phyloP scores from a whole-genome alignment of 305 asterid species.

The Fraxinus ornus region DNA sequence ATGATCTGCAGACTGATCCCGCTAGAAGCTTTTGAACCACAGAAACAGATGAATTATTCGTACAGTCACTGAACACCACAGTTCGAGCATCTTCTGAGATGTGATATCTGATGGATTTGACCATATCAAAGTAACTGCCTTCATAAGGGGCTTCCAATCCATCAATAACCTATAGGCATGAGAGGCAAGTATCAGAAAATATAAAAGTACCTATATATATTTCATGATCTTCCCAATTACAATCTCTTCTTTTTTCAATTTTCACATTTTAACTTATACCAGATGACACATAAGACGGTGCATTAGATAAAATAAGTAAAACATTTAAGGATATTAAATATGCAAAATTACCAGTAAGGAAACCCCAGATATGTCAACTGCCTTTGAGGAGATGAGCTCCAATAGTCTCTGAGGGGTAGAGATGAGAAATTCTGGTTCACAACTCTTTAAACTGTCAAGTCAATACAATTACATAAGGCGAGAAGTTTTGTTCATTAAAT shows the following conservation, averaged over 20 bases:
- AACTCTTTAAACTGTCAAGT: slow-evolving; percentile 62
- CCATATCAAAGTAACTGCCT: slow-evolving; percentile 40
- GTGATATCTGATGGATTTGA: slow-evolving; percentile 49
- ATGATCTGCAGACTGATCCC: background rate
- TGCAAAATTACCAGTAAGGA: slow-evolving; percentile 58
- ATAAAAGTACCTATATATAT: background rate
- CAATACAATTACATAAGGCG: slow-evolving; percentile 18
- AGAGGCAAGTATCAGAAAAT: background rate
- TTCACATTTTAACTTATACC: background rate
- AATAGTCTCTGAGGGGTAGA: slow-evolving; percentile 86
- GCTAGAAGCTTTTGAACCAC: background rate
- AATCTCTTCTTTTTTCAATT: background rate
- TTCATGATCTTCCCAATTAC: background rate
- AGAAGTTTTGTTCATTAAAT: slow-evolving; percentile 7
- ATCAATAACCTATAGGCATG: slow-evolving; percentile 59
- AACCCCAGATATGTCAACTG: slow-evolving; percentile 65
- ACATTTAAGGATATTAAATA: background rate
- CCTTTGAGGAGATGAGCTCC: slow-evolving; percentile 64
- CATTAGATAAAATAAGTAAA: background rate
- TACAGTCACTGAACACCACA: slow-evolving; percentile 56
- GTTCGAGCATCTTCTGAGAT: slow-evolving; percentile 57
- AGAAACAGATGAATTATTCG: background rate
- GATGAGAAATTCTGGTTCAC: slow-evolving; percentile 81
- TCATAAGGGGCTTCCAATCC: slow-evolving; percentile 48
- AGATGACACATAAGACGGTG: background rate